These are phyloP conservation scores for Puccinia novopanici DNA, from an alignment of 1,284 basidiomycete species.

Conservation along the genomic window DNA sequence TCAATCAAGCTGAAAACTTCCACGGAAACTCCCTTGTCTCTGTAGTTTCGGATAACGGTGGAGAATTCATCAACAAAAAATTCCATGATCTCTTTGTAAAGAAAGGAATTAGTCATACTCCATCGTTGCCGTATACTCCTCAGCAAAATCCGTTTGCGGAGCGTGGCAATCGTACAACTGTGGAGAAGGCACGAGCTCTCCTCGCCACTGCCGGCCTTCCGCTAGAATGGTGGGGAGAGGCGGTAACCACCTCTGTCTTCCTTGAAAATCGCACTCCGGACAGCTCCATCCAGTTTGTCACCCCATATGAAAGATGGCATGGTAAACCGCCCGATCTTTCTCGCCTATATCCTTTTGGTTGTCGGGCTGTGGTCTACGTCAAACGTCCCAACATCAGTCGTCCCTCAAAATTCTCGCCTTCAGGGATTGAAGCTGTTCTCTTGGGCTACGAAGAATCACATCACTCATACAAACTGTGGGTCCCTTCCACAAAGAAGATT, in stretches of 20 bases:
- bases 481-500: neutral
- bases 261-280: constrained; percentile 11
- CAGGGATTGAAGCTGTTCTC: neutral
- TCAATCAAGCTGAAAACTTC: neutral
- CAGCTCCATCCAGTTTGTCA: neutral
- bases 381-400: neutral
- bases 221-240: constrained; percentile 16
- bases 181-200: neutral
- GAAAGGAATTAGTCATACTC: neutral
- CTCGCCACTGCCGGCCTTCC: neutral
- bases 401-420: neutral
- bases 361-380: neutral
- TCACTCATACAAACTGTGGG: constrained; percentile 9
- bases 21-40: neutral
- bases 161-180: constrained; percentile 3
- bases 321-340: neutral
- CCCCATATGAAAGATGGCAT: neutral
- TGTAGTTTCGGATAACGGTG: constrained; percentile 18
- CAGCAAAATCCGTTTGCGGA: constrained; percentile 23
- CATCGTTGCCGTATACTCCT: neutral
- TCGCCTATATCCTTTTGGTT: constrained; percentile 3
- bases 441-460: neutral
- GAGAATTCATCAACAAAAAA: neutral
- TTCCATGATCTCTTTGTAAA: neutral
- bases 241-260: constrained; percentile 3